Percentiles rank a stretch among this genome's conserved stretches.
Evolutionary conservation across 441 rosid species (phyloP).

Genomic region (Pelargonium fulgidum): DNA sequence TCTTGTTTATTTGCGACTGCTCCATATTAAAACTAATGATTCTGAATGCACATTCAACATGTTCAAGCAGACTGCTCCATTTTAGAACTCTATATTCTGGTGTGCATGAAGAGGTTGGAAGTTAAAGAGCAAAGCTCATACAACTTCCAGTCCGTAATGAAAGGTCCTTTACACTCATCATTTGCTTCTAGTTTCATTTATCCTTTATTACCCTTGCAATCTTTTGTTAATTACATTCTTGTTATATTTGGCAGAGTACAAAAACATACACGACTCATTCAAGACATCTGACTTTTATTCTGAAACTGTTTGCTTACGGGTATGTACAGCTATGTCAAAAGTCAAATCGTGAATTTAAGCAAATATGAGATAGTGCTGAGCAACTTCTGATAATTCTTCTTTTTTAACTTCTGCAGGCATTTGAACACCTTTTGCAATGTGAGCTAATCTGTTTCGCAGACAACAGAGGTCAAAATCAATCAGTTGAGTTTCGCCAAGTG

Average conservation of each 20-base stretch:
- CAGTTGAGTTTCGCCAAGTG: conserved; percentile 64
- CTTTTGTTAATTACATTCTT: conserved; percentile 7
- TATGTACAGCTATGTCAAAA: conserved; percentile 30
- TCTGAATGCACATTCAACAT: conserved; percentile 12
- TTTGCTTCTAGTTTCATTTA: conserved; percentile 13
- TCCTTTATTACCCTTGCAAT: conserved; percentile 1
- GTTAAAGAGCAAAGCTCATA: conserved; percentile 75
- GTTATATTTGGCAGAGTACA: conserved; percentile 60
- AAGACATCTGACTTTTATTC: conserved; percentile 73
- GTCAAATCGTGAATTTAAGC: background rate
- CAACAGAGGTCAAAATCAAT: conserved; percentile 57
- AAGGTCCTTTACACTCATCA: conserved; percentile 38
- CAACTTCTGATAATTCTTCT: conserved; percentile 12
- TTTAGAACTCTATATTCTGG: conserved; percentile 79
- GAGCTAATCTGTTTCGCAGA: conserved; percentile 60
- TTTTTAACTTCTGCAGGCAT: conserved; percentile 53
- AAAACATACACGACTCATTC: conserved; percentile 65
- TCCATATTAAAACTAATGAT: background rate
- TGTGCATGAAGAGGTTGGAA: conserved; percentile 85
- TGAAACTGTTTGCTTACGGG: conserved; percentile 62
- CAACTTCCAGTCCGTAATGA: conserved; percentile 78
- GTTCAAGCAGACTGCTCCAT: conserved; percentile 73
- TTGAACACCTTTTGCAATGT: conserved; percentile 68
- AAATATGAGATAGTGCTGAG: background rate
- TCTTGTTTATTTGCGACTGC: background rate